Evolutionary conservation across 208 protist species (phyloP), one percentile per base, ranked within the genome.

Genomic region (Leishmania mexicana): DNA sequence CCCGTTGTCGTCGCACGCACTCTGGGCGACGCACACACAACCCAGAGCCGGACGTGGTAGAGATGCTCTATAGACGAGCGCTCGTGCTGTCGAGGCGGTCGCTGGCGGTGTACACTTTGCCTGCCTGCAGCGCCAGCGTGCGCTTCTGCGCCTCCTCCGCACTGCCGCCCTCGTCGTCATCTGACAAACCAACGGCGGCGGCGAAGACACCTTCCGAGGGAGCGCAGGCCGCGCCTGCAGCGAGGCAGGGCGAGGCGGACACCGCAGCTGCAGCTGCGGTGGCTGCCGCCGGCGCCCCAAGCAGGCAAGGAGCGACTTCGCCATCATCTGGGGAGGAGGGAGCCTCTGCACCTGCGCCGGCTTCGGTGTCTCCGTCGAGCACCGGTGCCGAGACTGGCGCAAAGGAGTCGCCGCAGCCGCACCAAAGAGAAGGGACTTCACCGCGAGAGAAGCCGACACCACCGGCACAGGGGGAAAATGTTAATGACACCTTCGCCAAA

Each of bases 401-500:
- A 5, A 57, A 76, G 53, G 31, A 57, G 40, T 6, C 24, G 24
- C 24, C 68, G 42, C 68, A 2, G 40, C 21, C 24, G 45, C 68
- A 53, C 7, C 24, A 42, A 64, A 51, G n/a, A 31, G 51, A 21
- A 45, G n/a, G 35, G 28, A 31, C 35, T 24, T 45, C 53, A 10
- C 51, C 73, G 17, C 62, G 35, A 4, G 21, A 65, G 53, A 24
- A 21, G 51, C 15, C 75, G n/a, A 47, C 24, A 76, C 60, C 51
- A 42, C 58, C 19, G 19, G 57, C 13, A 57, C 54, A 24, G 28
- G 40, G 10, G 35, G 19, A 38, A 11, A 79, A 72, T 62, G 72
- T 78, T 21, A 85, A 85, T 49, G 54, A 89, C 49, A 78, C 60
- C 31, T 84, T 83, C 53, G 62, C 76, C 57, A 86, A 87, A 64